Conservation (phyloP, 352 stramenopile species). For the Phytophthora lateralis region DNA sequence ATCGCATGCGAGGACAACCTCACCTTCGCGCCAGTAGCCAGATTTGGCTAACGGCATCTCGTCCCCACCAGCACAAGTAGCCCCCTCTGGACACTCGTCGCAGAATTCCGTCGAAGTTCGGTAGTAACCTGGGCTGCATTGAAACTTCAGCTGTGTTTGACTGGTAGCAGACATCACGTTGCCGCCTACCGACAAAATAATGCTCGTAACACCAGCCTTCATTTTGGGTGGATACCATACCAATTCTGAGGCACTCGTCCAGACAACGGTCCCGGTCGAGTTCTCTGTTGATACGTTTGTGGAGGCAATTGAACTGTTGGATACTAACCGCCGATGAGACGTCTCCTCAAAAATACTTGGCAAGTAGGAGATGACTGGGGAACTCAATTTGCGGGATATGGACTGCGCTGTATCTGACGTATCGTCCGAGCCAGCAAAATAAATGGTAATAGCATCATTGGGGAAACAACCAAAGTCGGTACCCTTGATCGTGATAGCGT, state of each 20-base stretch:
- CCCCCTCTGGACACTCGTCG: constrained; percentile 54
- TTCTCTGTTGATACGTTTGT: constrained; percentile 22
- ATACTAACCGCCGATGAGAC: constrained; percentile 5
- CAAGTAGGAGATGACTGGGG: neutral
- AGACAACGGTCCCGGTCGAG: constrained; percentile 42
- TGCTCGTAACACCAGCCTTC: constrained; percentile 53
- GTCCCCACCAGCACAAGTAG: constrained; percentile 57
- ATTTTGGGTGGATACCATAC: constrained; percentile 68
- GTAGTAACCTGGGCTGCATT: constrained; percentile 65
- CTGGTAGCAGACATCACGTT: constrained; percentile 62
- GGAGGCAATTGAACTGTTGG: constrained; percentile 11
- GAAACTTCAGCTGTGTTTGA: constrained; percentile 69
- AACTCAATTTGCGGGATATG: constrained; percentile 20
- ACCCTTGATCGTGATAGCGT: constrained; percentile 62
- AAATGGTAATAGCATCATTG: constrained; percentile 59
- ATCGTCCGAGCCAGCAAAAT: constrained; percentile 25
- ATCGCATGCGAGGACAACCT: constrained; percentile 59
- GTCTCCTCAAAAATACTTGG: constrained; percentile 6
- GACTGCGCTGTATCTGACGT: constrained; percentile 18
- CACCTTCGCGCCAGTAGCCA: constrained; percentile 64
- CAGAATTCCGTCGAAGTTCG: constrained; percentile 50
- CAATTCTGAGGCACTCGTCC: constrained; percentile 54
- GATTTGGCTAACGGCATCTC: constrained; percentile 45
- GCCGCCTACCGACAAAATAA: constrained; percentile 60
- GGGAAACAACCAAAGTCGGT: constrained; percentile 74